Evolutionary conservation across 371 early-diverging fungal species (phyloP), one percentile per base, ranked within the genome.

Genomic region (Mucor plumbeus): DNA sequence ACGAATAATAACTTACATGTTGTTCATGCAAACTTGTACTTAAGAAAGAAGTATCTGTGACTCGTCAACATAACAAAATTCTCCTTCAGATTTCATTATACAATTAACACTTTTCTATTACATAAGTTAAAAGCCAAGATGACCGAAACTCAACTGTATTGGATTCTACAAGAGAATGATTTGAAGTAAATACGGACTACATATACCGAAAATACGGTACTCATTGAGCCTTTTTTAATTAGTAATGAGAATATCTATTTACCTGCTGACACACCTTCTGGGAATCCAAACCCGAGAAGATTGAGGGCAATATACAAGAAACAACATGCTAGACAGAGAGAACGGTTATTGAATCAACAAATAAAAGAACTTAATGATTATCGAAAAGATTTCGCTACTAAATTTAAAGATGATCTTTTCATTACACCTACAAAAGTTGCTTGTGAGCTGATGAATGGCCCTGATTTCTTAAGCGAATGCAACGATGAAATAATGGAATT

Each of bases 181-280:
- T 17, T 48, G n/a, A 21, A 48, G 48, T 48, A 19, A 48, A 48
- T 48, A 19, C 21, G 21, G 0, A n/a, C 6, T n/a, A 19, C 9
- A 7, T 19, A 19, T 9, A 8, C 19, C 0, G 7, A 48, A 19
- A 48, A 19, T 10, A 19, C 7, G 19, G 19, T 48, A 5, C 21
- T 21, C 8, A 48, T 21, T 48, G 48, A 48, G 7, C 19, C 0
- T 48, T 48, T 48, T 48, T 10, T n/a, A 14, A 19, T 1, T 54
- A 54, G 54, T 34, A 54, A 33, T 7, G 33, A 54, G 14, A 15
- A 54, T 5, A 13, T 54, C 33, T 70, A 50, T 50, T 31, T 70
- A 26, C 70, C 70, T 19, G 13, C 70, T 1, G 70, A 61, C 7
- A 70, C 66, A n/a, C 70, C 70, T 13, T 3, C 40, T 1, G 57